Conservation (phyloP, 73 alveolate species). For the Stentor roeselii region DNA sequence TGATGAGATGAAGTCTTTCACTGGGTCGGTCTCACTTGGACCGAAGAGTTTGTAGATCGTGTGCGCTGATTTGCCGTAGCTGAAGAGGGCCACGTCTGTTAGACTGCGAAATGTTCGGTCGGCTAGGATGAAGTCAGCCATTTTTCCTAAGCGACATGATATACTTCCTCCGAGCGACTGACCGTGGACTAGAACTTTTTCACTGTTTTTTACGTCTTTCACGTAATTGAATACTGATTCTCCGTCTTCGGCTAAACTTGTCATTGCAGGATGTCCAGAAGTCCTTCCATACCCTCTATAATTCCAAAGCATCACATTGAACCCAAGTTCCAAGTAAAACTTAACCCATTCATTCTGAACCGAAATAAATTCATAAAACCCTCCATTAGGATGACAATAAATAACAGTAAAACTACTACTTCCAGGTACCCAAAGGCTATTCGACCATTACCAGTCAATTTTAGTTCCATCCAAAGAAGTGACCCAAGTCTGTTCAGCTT, state of each 20-base stretch:
- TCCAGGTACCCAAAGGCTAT: conserved; percentile 6
- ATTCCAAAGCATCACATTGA: conserved; percentile 63
- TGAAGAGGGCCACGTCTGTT: conserved; percentile 2
- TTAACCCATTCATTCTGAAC: conserved; percentile 57
- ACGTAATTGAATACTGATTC: conserved; percentile 46
- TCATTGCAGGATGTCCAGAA: conserved; percentile 51
- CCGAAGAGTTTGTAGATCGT: not conserved
- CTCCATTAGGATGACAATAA: conserved; percentile 69
- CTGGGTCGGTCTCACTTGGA: conserved; percentile 19
- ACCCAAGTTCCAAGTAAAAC: conserved; percentile 43
- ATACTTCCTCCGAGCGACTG: conserved; percentile 63
- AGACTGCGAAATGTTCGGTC: conserved; percentile 16
- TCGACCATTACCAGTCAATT: not conserved
- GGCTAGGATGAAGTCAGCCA: not conserved
- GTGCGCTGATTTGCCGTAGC: not conserved
- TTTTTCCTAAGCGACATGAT: conserved; percentile 41
- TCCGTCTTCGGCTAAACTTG: conserved; percentile 48
- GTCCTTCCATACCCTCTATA: conserved; percentile 75
- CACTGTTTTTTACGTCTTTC: conserved; percentile 30
- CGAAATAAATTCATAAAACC: conserved; percentile 48
- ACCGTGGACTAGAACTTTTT: conserved; percentile 63
- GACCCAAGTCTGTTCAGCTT: conserved; percentile 4
- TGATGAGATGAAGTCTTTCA: not conserved
- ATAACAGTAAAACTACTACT: conserved; percentile 44
- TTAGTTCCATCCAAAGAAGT: conserved; percentile 17